These are phyloP conservation scores for Azolla pinnata DNA, from an alignment of 75 land plant genomes.

Conservation along the genomic window DNA sequence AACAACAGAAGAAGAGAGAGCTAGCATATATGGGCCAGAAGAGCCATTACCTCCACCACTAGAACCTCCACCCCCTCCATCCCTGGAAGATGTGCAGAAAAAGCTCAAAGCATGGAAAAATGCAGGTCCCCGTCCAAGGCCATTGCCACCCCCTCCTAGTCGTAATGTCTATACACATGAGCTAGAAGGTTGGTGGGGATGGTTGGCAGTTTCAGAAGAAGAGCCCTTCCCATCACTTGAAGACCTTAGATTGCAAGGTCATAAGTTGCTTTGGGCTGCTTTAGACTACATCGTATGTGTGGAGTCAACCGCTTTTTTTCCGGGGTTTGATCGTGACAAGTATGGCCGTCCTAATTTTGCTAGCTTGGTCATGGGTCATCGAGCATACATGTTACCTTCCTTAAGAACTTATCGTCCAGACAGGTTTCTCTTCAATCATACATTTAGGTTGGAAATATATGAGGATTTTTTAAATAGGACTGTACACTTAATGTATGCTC, in stretches of 20 bases:
- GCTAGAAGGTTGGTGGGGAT: conserved; percentile 88
- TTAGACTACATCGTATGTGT: conserved; percentile 75
- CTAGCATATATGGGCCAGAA: conserved; percentile 46
- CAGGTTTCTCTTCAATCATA: conserved; percentile 57
- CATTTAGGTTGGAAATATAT: no score
- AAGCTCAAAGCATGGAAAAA: conserved; percentile 59
- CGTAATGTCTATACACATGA: conserved; percentile 56
- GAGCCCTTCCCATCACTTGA: conserved; percentile 44
- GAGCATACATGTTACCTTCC: conserved; percentile 55
- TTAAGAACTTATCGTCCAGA: conserved; percentile 67
- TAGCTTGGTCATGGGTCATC: conserved; percentile 81
- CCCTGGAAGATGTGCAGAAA: conserved; percentile 23
- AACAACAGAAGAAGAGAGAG: conserved; percentile 51
- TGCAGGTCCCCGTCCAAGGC: conserved; percentile 78
- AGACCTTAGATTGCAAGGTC: conserved; percentile 48
- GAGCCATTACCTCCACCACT: conserved; percentile 32
- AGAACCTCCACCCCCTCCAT: conserved; percentile 25
- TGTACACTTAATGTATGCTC: no score
- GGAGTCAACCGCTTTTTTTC: conserved; percentile 80
- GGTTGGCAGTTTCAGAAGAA: conserved; percentile 51
- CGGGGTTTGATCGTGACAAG: conserved; percentile 70
- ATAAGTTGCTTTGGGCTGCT: conserved; percentile 68
- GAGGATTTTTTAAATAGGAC: no score
- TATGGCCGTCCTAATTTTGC: conserved; percentile 72
- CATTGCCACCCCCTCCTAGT: conserved; percentile 75